Base-by-base conservation (phyloP, 1,139 yeast species). In the Taphrina betulina region DNA sequence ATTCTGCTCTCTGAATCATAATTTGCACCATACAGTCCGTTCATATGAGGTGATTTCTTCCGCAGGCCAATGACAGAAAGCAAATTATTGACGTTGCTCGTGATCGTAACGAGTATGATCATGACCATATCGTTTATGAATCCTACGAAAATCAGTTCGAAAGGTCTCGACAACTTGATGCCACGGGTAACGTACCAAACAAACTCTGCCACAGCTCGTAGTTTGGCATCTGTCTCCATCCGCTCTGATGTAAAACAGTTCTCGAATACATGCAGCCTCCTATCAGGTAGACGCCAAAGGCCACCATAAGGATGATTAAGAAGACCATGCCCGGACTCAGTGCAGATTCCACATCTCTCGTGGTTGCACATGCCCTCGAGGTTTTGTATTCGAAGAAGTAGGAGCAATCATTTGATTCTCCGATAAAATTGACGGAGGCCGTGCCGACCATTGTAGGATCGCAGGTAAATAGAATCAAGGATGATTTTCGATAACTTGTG, bases 321-420 rank as follows among this genome's bases (percentile, higher is more conserved):
- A 57, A 57, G 38, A 57, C 57, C 2, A 28, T 34, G 7, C 54
- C 43, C 1, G 57, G 57, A 10, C 42, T 36, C 34, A 57, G 20
- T 19, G 57, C 53, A 5, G 54, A 26, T 12, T 55, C 43, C 4
- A 34, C 50, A 20, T 43, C 50, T 16, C 42, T 44, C 33, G 52
- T 38, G 4, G 57, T 62, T 4, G 95, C 89, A 69, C 96, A 89
- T 0, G 95, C 96, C 68, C 84, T 86, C 51, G 86, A 82, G 3
- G 95, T 85, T 62, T 89, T 73, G 24, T 87, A 88, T 67, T 89
- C 96, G 68, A 89, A 89, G 65, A 84, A 79, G 69, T 85, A 89
- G 35, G 85, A 79, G 69, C 96, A 89, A 60, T 87, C 85, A 68
- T 86, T 79, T 36, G 79, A 68, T 14, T 80, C 80, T 0, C 95